Base-by-base conservation (phyloP, 2,329 filamentous ascomycete species). In the Hymenoscyphus occultus region DNA sequence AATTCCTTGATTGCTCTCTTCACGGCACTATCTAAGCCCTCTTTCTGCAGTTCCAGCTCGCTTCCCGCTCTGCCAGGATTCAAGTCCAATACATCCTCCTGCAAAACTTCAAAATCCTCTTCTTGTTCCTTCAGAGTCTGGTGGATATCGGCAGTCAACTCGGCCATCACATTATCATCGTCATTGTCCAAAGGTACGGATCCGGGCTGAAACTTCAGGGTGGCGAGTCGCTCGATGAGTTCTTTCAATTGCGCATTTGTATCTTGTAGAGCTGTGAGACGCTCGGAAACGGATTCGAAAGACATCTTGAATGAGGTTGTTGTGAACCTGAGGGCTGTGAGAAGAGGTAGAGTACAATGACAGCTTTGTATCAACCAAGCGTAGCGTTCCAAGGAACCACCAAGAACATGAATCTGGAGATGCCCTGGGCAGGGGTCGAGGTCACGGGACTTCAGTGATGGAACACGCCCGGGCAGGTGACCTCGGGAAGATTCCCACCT, bases 131-230 rank as follows among this genome's bases (percentile, higher is more conserved):
- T 89, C 67, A 97, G 78, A 19, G 85, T 84, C 73, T 91, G 87
- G 70, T 90, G 88, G 68, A 97, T 96, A 76, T 97, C 93, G 28
- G 86, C 82, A 69, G 87, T 86, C 40, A 97, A 84, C 78, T 97
- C 93, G 22, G 88, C 77, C 64, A 89, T 86, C 42, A 83, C 81
- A 67, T 83, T 82, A 65, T 80, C 80, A 60, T 76, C 72, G 51
- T 71, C 74, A 48, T 72, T 76, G 64, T 77, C 78, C 5, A 85
- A 78, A 22, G 84, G 83, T 56, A 85, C 79, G 1, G 84, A 84
- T 16, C 84, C 86, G 5, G 85, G 84, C 63, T 84, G 79, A 75
- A 88, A 87, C 64, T 83, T 79, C 72, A 89, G 80, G 67, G 78
- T 81, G 59, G 81, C 82, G 32, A 90, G 82, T 39, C 84, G 83